Evolutionary conservation across 495 filamentous ascomycete genomes (phyloP), one percentile per base, ranked within the genome.

Genomic region (Physcia stellaris): DNA sequence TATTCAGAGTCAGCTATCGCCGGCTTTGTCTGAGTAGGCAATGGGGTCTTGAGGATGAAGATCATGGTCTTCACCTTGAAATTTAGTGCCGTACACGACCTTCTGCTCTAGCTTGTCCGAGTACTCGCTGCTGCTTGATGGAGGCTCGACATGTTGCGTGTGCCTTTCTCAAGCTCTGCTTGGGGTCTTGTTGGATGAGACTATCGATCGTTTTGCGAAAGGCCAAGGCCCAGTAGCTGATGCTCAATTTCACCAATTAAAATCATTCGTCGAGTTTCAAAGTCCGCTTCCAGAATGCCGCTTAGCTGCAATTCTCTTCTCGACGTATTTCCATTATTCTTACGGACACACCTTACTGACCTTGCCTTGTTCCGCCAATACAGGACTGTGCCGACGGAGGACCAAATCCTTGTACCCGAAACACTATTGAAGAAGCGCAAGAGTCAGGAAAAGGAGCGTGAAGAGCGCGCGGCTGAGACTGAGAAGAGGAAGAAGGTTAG

Each of bases 351-450:
- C 72, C 73, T 71, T 83, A 68, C 75, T 77, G 62, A 75, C 64
- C 55, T 76, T 69, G 61, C 69, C 65, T 59, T 65, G 40, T 49
- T 46, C 50, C 46, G 49, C 20, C 15, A 56, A 43, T 56, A 62
- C 65, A 92, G 84, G 63, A 71, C 75, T 64, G 79, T 88, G 52
- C 82, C 88, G 32, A 88, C 86, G 59, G 57, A 80, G 64, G 81
- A 94, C 63, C 80, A 94, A 60, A 77, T 95, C 61, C 78, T 95
- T 52, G 86, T 94, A 57, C 87, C 87, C 41, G 87, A 94, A 79
- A 95, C 87, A 51, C 83, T 95, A 58, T 79, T 95, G 56, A 98
- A 95, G 82, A 98, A 98, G 82, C 86, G 90, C 75, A 98, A 96
- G 85, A 80, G 75, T 63, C 88, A 94, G 70, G 90, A 98, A 77